These are phyloP conservation scores for Aspergillus unguis DNA, from an alignment of 2,329 filamentous ascomycete species.

Conservation along the genomic window DNA sequence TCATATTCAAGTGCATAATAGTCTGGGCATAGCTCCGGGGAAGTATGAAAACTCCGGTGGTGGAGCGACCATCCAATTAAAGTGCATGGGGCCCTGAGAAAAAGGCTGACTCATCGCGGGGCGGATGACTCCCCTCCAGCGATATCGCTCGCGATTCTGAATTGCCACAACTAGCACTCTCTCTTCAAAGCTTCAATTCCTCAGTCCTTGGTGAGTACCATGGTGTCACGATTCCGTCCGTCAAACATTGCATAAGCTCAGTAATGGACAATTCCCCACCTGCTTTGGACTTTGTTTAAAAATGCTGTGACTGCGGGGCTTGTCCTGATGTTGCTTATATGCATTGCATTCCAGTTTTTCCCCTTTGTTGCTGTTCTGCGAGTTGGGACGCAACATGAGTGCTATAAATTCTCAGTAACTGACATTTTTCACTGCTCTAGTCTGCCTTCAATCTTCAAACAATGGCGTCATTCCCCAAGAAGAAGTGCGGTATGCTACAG, in stretches of 20 bases:
- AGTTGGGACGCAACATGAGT: too few species aligned
- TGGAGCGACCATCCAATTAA: slow-evolving; percentile 9
- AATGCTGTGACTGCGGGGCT: neutral
- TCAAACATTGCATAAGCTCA: neutral
- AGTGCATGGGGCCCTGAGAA: neutral
- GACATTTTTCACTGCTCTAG: slow-evolving; percentile 6
- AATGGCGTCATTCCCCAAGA: slow-evolving; percentile 34
- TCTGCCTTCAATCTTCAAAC: slow-evolving; percentile 6
- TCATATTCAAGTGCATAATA: neutral
- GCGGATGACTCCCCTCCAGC: slow-evolving; percentile 18
- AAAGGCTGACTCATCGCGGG: slow-evolving; percentile 26
- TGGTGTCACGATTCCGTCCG: neutral
- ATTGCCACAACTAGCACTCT: slow-evolving; percentile 19
- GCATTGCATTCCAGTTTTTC: neutral
- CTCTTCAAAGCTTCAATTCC: slow-evolving; percentile 15
- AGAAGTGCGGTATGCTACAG: slow-evolving; percentile 38
- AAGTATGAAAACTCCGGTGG: slow-evolving; percentile 6
- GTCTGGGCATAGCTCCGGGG: neutral
- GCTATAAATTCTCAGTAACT: neutral
- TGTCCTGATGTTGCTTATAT: neutral
- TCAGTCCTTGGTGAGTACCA: slow-evolving; percentile 22
- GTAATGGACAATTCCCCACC: neutral
- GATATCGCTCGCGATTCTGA: slow-evolving; percentile 30
- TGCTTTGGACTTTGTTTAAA: neutral
- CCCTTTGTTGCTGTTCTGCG: too few species aligned